Evolutionary conservation across 306 rosid genomes (phyloP), one percentile per base, ranked within the genome.

Genomic region (Pueraria montana): DNA sequence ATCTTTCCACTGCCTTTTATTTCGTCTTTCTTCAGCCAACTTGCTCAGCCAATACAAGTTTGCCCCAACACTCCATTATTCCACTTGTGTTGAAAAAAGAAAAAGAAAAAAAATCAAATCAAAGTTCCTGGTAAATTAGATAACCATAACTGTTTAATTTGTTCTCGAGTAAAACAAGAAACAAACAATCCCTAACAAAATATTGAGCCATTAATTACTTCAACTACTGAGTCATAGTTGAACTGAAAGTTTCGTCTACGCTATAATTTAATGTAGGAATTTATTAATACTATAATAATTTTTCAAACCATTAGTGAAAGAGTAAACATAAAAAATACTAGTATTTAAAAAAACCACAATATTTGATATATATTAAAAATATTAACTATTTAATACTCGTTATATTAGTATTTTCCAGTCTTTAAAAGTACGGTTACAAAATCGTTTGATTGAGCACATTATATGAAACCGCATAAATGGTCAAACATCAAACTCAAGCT

Each of bases 401-500:
- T 52, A 52, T 53, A 40, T 58, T 30, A 30, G 3, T n/a, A 66
- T 20, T 20, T 42, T 23, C 0, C 3, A 23, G 0, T 38, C 11
- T 11, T 20, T 2, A 6, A 21, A 69, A 69, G 20, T 21, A 18
- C 2, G 1, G 3, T 40, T n/a, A 40, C 34, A 5, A 11, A 42
- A 42, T 14, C 18, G 0, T 43, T 12, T 4, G 43, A 30, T 32
- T 2, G 2, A 14, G 18, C 18, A 61, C 1, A 23, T n/a, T 1
- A 5, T 14, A 61, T 4, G 3, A 59, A 32, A 59, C 53, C 7
- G 32, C 11, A 23, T 26, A 59, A 58, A 61, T 74, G 81, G 75
- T 82, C 82, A 76, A 82, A 76, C 64, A 69, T 83, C 23, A 58
- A 83, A 69, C 34, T 43, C 14, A 83, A 77, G 24, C 5, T 59